These are phyloP conservation scores for Agrocybe praecox DNA, from an alignment of 768 basidiomycete genomes.

Conservation along the genomic window DNA sequence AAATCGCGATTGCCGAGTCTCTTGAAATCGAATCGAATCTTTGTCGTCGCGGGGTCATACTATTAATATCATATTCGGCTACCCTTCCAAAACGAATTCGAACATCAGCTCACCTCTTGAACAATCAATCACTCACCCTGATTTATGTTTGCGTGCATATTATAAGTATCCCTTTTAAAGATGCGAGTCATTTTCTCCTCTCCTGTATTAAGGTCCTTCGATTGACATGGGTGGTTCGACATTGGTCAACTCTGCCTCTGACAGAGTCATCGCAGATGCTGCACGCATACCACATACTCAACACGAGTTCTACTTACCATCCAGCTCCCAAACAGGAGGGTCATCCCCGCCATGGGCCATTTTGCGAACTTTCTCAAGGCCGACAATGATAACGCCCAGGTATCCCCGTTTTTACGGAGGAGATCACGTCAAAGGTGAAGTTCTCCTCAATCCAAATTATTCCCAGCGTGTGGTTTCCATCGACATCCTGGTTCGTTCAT, in stretches of 20 bases:
- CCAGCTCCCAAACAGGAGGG: no score
- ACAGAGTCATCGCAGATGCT: background rate
- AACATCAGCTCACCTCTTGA: no score
- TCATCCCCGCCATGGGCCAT: conserved; percentile 20
- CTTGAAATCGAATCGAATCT: no score
- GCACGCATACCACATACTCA: background rate
- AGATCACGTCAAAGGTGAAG: conserved; percentile 14
- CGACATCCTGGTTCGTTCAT: conserved; percentile 38
- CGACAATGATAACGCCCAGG: conserved; percentile 10
- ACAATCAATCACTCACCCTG: no score
- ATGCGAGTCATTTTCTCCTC: no score
- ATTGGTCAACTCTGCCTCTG: background rate
- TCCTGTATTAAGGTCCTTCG: no score
- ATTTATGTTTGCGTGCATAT: no score
- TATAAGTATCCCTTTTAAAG: no score
- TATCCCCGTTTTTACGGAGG: conserved; percentile 21
- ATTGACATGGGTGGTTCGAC: background rate
- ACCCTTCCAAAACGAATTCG: no score
- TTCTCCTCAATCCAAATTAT: conserved; percentile 17
- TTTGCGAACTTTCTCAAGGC: conserved; percentile 14
- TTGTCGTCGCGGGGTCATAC: no score
- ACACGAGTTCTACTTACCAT: conserved; percentile 7
- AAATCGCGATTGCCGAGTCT: no score
- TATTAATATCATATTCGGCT: no score
- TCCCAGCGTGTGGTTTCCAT: conserved; percentile 27